A percentile compares a stretch with the other conserved stretches of the same genome.
These are phyloP conservation scores for Cucurbita moschata DNA, from an alignment of 306 rosid genomes.

Conservation along the genomic window DNA sequence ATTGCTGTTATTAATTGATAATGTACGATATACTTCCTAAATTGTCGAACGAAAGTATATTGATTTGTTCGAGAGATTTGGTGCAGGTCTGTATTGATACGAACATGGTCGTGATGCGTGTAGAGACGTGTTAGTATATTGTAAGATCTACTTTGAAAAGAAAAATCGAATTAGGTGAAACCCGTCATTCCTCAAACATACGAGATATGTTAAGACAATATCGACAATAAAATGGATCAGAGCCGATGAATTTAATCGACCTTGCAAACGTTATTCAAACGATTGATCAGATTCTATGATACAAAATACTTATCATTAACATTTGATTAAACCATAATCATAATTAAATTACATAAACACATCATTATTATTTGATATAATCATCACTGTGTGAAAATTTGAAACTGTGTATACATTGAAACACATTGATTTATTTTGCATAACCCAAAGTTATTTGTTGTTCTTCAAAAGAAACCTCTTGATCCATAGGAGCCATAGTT, in stretches of 20 bases:
- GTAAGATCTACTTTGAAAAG: background rate
- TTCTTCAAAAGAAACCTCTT: constrained; percentile 13
- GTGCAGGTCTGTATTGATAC: background rate
- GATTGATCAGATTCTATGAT: background rate
- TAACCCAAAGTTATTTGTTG: background rate
- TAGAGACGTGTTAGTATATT: background rate
- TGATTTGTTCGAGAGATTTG: background rate
- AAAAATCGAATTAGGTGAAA: background rate
- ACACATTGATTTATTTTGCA: background rate
- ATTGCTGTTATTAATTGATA: background rate
- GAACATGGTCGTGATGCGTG: background rate
- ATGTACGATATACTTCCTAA: background rate
- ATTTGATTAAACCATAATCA: background rate
- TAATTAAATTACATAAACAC: background rate
- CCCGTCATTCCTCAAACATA: background rate
- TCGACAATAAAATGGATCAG: no score
- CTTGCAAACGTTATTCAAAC: no score
- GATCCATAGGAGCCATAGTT: constrained; percentile 12
- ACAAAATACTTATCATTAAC: background rate
- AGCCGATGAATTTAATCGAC: no score
- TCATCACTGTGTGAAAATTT: background rate
- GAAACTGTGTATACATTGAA: background rate
- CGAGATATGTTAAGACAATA: background rate
- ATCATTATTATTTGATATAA: background rate
- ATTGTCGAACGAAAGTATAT: background rate